Evolutionary conservation across 2,329 filamentous ascomycete species (phyloP).

Genomic region (Ambrosiella cleistominuta): DNA sequence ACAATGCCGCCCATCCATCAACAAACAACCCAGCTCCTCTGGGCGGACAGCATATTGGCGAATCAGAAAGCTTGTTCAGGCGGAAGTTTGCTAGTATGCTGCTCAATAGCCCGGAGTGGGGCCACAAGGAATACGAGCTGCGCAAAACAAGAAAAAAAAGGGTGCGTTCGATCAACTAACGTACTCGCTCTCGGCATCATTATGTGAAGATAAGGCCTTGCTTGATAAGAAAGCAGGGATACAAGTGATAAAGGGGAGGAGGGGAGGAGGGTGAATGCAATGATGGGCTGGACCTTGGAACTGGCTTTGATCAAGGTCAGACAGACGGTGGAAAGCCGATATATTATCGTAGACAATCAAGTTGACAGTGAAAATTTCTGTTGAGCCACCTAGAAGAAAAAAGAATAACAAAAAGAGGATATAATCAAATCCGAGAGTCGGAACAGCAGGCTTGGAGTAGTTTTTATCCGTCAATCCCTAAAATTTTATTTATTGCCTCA

Average conservation of each 20-base stretch:
- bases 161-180: neutral
- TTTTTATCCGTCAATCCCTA: too few species aligned
- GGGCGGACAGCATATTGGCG: neutral
- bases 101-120: neutral
- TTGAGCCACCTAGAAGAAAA: neutral
- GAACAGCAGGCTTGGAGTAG: neutral
- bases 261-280: neutral
- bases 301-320: neutral
- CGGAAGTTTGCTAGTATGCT: neutral
- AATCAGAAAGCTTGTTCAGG: neutral
- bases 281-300: neutral
- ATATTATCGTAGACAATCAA: neutral
- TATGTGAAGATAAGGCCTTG: neutral
- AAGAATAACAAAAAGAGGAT: neutral
- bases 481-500: too few species aligned
- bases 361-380: neutral
- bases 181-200: too few species aligned
- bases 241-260: neutral
- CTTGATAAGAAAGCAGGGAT: neutral
- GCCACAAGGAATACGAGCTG: neutral
- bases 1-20: neutral
- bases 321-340: too few species aligned
- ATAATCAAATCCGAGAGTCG: neutral
- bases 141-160: neutral
- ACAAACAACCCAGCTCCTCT: neutral